These are phyloP conservation scores for Neurospora intermedia DNA, from an alignment of 495 filamentous ascomycete species.

Conservation along the genomic window DNA sequence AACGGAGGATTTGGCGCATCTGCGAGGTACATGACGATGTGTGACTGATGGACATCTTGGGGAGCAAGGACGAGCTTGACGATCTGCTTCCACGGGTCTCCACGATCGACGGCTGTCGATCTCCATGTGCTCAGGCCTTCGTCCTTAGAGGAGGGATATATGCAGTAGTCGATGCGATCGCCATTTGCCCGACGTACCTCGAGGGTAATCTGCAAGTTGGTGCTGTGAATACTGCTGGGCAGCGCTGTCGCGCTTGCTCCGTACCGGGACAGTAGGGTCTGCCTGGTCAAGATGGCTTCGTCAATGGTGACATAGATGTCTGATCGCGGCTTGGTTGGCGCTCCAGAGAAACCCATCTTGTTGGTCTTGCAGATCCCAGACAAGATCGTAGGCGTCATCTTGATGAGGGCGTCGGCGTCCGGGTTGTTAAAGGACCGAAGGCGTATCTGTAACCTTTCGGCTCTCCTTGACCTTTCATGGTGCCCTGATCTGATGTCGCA, in stretches of 20 bases:
- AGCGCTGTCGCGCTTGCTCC: slow-evolving; percentile 65
- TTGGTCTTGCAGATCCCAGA: slow-evolving; percentile 67
- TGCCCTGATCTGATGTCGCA: slow-evolving; percentile 59
- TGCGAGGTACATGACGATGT: slow-evolving; percentile 81
- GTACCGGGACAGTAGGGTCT: slow-evolving; percentile 71
- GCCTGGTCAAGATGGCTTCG: slow-evolving; percentile 60
- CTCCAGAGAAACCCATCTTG: slow-evolving; percentile 92
- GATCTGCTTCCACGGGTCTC: slow-evolving; percentile 76
- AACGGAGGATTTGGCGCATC: slow-evolving; percentile 79
- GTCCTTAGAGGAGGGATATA: slow-evolving; percentile 75
- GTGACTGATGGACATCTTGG: slow-evolving; percentile 69
- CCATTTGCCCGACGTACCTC: slow-evolving; percentile 73
- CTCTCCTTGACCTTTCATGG: slow-evolving; percentile 57
- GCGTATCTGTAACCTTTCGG: slow-evolving; percentile 66
- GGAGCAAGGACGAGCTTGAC: slow-evolving; percentile 71
- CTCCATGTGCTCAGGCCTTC: slow-evolving; percentile 72
- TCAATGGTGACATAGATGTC: slow-evolving; percentile 89
- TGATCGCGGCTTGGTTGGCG: slow-evolving; percentile 73
- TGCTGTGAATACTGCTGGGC: slow-evolving; percentile 46
- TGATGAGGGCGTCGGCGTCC: slow-evolving; percentile 70
- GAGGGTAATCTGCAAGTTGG: slow-evolving; percentile 77
- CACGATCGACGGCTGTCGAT: slow-evolving; percentile 66
- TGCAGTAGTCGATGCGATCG: slow-evolving; percentile 73
- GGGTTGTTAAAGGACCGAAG: slow-evolving; percentile 62
- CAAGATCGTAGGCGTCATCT: slow-evolving; percentile 77